These are phyloP conservation scores for Globisporangium cederbergense DNA, from an alignment of 352 stramenopile genomes.

Conservation along the genomic window DNA sequence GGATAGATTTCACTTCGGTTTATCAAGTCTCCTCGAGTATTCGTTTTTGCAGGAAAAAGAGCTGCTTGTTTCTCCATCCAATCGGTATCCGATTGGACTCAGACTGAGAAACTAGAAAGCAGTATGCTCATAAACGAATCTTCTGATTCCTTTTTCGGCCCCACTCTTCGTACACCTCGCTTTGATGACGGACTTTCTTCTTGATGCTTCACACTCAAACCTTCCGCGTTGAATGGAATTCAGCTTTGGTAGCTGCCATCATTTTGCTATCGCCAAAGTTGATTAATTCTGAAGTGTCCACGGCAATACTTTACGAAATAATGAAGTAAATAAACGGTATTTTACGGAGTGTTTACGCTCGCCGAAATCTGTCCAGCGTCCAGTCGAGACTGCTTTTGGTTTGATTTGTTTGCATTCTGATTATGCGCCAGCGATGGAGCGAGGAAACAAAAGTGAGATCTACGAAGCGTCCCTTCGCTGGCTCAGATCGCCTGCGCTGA, in stretches of 20 bases:
- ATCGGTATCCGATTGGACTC: neutral
- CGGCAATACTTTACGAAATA: too few relatives aligned
- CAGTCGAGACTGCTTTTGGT: neutral
- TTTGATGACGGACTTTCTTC: too few relatives aligned
- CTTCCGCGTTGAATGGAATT: too few relatives aligned
- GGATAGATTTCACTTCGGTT: neutral
- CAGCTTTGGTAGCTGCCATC: too few relatives aligned
- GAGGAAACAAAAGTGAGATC: neutral
- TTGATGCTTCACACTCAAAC: too few relatives aligned
- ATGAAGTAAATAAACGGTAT: neutral
- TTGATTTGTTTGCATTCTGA: neutral
- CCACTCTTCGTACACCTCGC: too few relatives aligned
- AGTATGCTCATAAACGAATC: too few relatives aligned
- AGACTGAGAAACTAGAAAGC: neutral
- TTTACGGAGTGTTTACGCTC: neutral
- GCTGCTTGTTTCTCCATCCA: neutral
- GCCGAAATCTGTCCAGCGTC: neutral
- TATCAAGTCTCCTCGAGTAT: too few relatives aligned
- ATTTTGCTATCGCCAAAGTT: too few relatives aligned
- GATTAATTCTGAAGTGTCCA: too few relatives aligned
- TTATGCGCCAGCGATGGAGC: neutral
- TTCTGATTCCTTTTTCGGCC: too few relatives aligned
- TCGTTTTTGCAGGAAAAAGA: too few relatives aligned
- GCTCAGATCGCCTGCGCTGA: neutral
- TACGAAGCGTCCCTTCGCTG: neutral